These are phyloP conservation scores for Xenoacremonium recifei DNA, from an alignment of 2,329 filamentous ascomycete species.

Conservation along the genomic window DNA sequence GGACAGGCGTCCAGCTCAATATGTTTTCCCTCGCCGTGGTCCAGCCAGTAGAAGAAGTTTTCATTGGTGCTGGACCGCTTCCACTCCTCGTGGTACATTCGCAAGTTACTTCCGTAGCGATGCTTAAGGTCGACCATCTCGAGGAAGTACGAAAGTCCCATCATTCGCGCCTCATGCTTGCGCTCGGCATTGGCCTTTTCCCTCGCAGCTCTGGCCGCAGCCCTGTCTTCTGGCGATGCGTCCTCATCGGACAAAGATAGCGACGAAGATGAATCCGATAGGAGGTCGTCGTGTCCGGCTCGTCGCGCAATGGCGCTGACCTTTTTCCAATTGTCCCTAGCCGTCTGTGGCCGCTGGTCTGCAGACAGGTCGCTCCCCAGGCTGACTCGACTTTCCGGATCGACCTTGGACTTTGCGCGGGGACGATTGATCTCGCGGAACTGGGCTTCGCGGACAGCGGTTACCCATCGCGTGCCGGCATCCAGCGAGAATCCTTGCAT, in stretches of 20 bases:
- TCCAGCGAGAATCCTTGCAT: slow-evolving; percentile 67
- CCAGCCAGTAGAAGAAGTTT: slow-evolving; percentile 94
- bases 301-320: slow-evolving; percentile 67
- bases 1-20: slow-evolving; percentile 72
- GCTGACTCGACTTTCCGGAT: slow-evolving; percentile 5
- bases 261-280: slow-evolving; percentile 40
- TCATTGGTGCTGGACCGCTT: slow-evolving; percentile 72
- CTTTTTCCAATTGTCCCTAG: slow-evolving; percentile 73
- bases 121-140: slow-evolving; percentile 88
- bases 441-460: slow-evolving; percentile 59
- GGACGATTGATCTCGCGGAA: slow-evolving; percentile 52
- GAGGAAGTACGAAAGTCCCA: slow-evolving; percentile 82
- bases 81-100: slow-evolving; percentile 83
- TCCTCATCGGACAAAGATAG: slow-evolving; percentile 26
- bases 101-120: slow-evolving; percentile 79
- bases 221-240: slow-evolving; percentile 36
- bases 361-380: slow-evolving; percentile 8
- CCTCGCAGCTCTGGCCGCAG: slow-evolving; percentile 37
- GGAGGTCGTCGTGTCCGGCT: slow-evolving; percentile 65
- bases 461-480: slow-evolving; percentile 68
- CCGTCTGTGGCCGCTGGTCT: slow-evolving; percentile 32
- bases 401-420: slow-evolving; percentile 27
- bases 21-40: slow-evolving; percentile 71
- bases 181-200: slow-evolving; percentile 54
- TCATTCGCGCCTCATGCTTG: slow-evolving; percentile 68